Evolutionary conservation across 2,329 filamentous ascomycete species (phyloP).

Genomic region (Pseudopyricularia javanii): DNA sequence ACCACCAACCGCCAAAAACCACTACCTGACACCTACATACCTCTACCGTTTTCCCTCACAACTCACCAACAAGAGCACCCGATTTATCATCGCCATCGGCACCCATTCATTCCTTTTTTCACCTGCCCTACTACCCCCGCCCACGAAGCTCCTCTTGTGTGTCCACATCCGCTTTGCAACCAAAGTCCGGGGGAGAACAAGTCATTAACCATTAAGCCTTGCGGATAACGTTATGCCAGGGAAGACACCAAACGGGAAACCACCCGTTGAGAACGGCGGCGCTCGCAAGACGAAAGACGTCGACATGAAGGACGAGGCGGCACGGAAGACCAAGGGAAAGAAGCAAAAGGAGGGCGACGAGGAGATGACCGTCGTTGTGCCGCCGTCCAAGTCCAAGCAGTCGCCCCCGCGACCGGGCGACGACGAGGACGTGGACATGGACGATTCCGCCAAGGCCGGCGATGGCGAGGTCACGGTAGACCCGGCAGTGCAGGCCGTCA

Average conservation of each 20-base stretch:
- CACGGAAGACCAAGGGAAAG: constrained; percentile 54
- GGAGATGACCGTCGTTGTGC: constrained; percentile 74
- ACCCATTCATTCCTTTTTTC: neutral
- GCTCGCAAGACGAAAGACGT: constrained; percentile 51
- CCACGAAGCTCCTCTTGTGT: neutral
- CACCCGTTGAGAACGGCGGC: constrained; percentile 55
- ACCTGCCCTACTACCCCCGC: neutral
- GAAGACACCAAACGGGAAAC: constrained; percentile 62
- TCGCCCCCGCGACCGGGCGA: constrained; percentile 41
- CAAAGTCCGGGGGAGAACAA: neutral
- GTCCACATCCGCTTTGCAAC: neutral
- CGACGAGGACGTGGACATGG: constrained; percentile 63
- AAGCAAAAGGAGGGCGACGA: constrained; percentile 60
- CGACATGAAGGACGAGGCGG: constrained; percentile 49
- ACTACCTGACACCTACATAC: neutral
- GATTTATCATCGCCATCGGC: neutral
- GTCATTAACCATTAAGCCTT: neutral
- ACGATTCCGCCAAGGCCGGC: constrained; percentile 36
- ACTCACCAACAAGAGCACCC: neutral
- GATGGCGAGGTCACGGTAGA: constrained; percentile 45
- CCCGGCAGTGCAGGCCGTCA: constrained; percentile 44
- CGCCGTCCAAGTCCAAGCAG: constrained; percentile 55
- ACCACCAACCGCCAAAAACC: neutral
- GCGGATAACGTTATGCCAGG: constrained; percentile 44
- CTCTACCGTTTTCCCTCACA: neutral